Evolutionary conservation across 257 asterid species (phyloP), one percentile per base, ranked within the genome.

Genomic region (Scutellaria baicalensis): DNA sequence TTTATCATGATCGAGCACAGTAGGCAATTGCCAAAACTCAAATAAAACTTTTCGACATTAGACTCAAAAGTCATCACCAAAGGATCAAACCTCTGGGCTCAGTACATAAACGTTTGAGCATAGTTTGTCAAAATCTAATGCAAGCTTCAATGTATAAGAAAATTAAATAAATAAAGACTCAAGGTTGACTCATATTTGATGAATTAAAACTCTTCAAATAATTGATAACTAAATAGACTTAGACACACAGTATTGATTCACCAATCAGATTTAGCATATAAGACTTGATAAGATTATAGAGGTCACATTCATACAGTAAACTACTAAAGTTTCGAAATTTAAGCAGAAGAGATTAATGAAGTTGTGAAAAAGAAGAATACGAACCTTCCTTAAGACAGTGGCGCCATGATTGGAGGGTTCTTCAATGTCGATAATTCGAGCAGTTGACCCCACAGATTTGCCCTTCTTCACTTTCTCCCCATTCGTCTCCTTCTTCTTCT

Each of bases 311-410:
- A 27, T 27, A 27, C 33, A 1, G 33, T 27, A 27, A 27, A 27
- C 33, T 3, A 3, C 33, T 27, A 27, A 0, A 27, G 4, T 27
- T 27, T 27, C 0, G 5, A 27, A 27, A 27, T 27, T 3, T 27
- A 27, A 27, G 3, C 16, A 12, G 17, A 44, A 44, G 5, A 4
- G 3, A 14, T 0, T 11, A 14, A 44, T 50, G 3, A 51, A 35
- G 13, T 9, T 8, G 2, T 35, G 45, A 45, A n/a, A 8, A 6
- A 20, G 36, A 33, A 40, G 43, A 9, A 9, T 8, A 69, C 65
- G 6, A 45, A 90, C 97, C 96, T 86, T 84, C 79, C 88, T 77
- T 33, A 86, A 69, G 47, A 91, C 88, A 56, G 85, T 5, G 51
- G 84, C 83, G 6, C 88, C 92, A 64, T 80, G 85, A 75, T 78